Evolutionary conservation across 192 early-diverging fungal species (phyloP), one percentile per base, ranked within the genome.

Genomic region (Podila verticillata): DNA sequence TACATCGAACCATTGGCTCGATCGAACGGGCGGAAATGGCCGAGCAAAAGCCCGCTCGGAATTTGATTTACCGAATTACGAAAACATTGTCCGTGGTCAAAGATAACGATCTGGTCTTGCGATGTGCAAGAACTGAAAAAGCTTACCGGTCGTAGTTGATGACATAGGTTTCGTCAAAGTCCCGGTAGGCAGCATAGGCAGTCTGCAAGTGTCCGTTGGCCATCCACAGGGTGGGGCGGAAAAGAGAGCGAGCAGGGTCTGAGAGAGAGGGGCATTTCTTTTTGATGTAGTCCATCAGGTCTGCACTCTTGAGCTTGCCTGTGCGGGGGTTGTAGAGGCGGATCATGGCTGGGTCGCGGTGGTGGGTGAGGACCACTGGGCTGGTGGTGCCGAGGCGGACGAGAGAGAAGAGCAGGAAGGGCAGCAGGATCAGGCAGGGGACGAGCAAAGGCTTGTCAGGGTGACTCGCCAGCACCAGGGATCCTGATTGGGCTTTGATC

Each of bases 121-220:
- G n/a, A n/a, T n/a, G n/a, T n/a, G n/a, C n/a, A n/a, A n/a, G n/a
- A n/a, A n/a, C n/a, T n/a, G n/a, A n/a, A n/a, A n/a, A n/a, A n/a
- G n/a, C 72, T 64, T 87, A 93, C 90, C 91, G 81, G 56, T 92
- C 83, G 66, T 92, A 96, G n/a, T 82, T 65, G 22, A 92, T 85
- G 26, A 74, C 48, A 39, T 87, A 69, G 12, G 60, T 61, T 1
- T 63, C n/a, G 47, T 78, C 61, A 36, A 73, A 78, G 63, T 80
- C 74, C 62, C 64, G 74, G 19, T 87, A 74, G 47, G 90, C 84
- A 48, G 92, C 90, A 63, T 84, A 90, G 34, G 88, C 83, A n/a
- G 95, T 96, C 75, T 96, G 95, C 36, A 95, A 48, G 80, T 97
- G 92, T 13, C 93, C 92, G 47, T 86, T 92, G 51, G 84, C 84